These are phyloP conservation scores for Davidsoniella eucalypti DNA, from an alignment of 2,329 filamentous ascomycete genomes.

Conservation along the genomic window DNA sequence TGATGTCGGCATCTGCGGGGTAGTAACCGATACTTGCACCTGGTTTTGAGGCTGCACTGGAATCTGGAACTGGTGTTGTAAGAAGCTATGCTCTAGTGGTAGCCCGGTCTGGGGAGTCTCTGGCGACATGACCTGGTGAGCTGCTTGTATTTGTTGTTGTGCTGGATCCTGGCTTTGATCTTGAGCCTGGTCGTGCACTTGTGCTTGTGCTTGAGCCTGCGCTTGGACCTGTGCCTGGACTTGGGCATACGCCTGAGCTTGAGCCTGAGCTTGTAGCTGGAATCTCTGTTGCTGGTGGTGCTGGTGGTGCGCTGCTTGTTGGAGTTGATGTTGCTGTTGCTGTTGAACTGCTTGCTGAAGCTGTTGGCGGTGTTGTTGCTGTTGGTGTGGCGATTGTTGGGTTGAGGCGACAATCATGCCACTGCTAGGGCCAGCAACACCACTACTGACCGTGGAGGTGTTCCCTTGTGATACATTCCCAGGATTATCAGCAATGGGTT, in stretches of 20 bases:
- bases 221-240: slow-evolving; percentile 1
- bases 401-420: background rate
- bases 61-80: slow-evolving; percentile 11
- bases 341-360: slow-evolving; percentile 16
- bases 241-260: slow-evolving; percentile 2
- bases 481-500: background rate
- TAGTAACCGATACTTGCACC: background rate
- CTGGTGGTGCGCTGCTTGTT: slow-evolving; percentile 15
- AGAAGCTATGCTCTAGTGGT: slow-evolving; percentile 2
- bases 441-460: slow-evolving; percentile 12
- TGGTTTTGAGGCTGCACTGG: slow-evolving; percentile 4
- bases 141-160: background rate
- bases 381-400: background rate
- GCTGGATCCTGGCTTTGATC: slow-evolving; percentile 17
- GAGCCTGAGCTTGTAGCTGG: slow-evolving; percentile 3
- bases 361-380: slow-evolving; percentile 15
- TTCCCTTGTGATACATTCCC: background rate
- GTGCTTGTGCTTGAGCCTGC: slow-evolving; percentile 5
- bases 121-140: slow-evolving; percentile 1
- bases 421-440: slow-evolving; percentile 7
- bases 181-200: slow-evolving; percentile 16
- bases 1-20: slow-evolving; percentile 6
- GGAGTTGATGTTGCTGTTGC: slow-evolving; percentile 16
- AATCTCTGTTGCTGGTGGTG: slow-evolving; percentile 10
- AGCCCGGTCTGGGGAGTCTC: slow-evolving; percentile 2